These are phyloP conservation scores for Sarocladiaceae sp. DNA, from an alignment of 2,329 filamentous ascomycete species.

Conservation along the genomic window DNA sequence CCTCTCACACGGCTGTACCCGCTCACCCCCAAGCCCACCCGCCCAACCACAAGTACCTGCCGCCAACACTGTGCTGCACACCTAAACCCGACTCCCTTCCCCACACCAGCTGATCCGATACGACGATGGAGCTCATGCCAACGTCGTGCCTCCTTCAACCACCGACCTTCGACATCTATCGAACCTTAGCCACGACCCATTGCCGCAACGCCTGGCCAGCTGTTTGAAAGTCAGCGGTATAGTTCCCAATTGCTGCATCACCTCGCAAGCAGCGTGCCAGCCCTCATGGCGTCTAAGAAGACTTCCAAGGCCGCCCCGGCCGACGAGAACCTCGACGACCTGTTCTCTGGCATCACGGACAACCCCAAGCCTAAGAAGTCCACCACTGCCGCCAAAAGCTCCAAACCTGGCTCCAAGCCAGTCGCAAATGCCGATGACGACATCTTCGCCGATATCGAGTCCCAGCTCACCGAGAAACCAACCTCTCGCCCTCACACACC, in stretches of 20 bases:
- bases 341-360: conserved; percentile 59
- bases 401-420: conserved; percentile 45
- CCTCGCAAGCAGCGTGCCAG: not conserved
- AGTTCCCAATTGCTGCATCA: too few species aligned
- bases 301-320: conserved; percentile 46
- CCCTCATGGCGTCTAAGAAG: conserved; percentile 57
- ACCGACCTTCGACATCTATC: conserved; percentile 10
- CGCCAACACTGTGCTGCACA: not conserved
- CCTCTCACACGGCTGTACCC: conserved; percentile 5
- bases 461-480: conserved; percentile 65
- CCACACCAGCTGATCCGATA: conserved; percentile 12
- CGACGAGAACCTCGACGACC: conserved; percentile 61
- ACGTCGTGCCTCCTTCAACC: conserved; percentile 10
- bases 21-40: conserved; percentile 3
- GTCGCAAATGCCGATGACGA: conserved; percentile 62
- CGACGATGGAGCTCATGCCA: not conserved
- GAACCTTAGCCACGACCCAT: too few species aligned
- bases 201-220: too few species aligned
- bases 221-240: too few species aligned
- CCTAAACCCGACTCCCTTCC: conserved; percentile 5
- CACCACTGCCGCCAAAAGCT: conserved; percentile 29
- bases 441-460: conserved; percentile 80
- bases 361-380: conserved; percentile 51
- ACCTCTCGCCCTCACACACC: conserved; percentile 80
- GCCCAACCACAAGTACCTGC: not conserved